Evolutionary conservation across 768 basidiomycete species (phyloP), one percentile per base, ranked within the genome.

Genomic region (Termitomyces sp.): DNA sequence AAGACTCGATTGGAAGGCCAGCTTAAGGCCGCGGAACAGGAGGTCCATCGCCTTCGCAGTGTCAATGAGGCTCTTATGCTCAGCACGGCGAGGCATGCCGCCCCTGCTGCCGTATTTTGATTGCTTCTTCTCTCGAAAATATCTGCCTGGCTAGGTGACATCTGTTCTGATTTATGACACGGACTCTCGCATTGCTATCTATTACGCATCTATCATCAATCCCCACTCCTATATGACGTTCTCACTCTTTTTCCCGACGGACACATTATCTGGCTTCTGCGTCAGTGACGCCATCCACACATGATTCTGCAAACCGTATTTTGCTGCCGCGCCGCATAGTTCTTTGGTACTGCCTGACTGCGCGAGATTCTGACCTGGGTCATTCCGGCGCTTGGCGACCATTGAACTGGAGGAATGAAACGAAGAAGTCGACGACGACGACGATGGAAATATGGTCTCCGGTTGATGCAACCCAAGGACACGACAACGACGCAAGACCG

Each of bases 1-100:
- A 86, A 85, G 60, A 79, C 79, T 56, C 84, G 88, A 65, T 75
- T 88, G 62, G 88, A 90, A 77, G 80, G 79, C 67, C 77, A 87
- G 67, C 78, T 92, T 61, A 83, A 89, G 71, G 77, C 81, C 68
- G 86, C 88, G 58, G 90, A 92, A 71, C 78, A 82, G 55, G 90
- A 92, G 74, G 87, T 89, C 58, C 77, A 84, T 69, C 82, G 89
- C 64, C 86, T 91, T 65, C 82, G 88, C 71, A 85, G 81, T 66
- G 84, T 93, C 62, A 93, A 93, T 72, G 90, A 93, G 81, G 87
- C 87, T 42, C 79, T 93, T 69, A 92, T 91, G 88, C 83, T 93
- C 68, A 82, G 84, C 69, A 87, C 87, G 56, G 87, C 88, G 43
- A 85, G 87, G 70, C 88, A 88, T 73, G 82, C 58, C 61, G 66